These are phyloP conservation scores for Oryza brachyantha DNA, from an alignment of 176 grass and related monocot species.

Conservation along the genomic window DNA sequence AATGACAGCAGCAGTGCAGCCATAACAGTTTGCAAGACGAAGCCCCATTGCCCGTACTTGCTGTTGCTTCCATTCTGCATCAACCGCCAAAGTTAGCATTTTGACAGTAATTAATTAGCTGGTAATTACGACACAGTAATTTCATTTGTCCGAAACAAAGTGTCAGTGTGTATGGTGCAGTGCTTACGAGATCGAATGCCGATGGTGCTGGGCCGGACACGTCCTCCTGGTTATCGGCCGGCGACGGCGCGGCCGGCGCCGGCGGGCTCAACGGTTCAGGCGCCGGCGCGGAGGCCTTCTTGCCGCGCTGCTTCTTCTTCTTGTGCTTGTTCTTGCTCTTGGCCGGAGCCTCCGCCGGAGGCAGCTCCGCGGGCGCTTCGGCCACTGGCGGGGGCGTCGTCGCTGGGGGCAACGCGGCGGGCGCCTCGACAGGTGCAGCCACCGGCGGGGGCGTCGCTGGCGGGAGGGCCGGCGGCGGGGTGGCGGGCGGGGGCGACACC, in stretches of 20 bases:
- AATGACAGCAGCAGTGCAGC: slow-evolving; percentile 36
- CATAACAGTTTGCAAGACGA: slow-evolving; percentile 30
- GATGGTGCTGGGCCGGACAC: slow-evolving; percentile 56
- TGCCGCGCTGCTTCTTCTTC: slow-evolving; percentile 54
- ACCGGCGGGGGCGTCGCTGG: slow-evolving; percentile 9
- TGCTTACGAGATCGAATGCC: slow-evolving; percentile 60
- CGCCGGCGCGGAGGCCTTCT: slow-evolving; percentile 60
- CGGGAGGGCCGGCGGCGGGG: slow-evolving; percentile 15
- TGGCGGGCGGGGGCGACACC: neutral
- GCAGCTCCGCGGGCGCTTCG: slow-evolving; percentile 33
- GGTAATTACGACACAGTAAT: no score
- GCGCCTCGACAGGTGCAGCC: slow-evolving; percentile 11
- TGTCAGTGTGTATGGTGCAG: neutral
- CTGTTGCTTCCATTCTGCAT: slow-evolving; percentile 27
- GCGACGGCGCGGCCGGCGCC: slow-evolving; percentile 52
- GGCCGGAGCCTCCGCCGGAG: slow-evolving; percentile 52
- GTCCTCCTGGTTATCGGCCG: slow-evolving; percentile 43
- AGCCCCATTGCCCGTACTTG: neutral
- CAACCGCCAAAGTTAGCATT: neutral
- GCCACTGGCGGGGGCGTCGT: slow-evolving; percentile 36
- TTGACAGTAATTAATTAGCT: neutral
- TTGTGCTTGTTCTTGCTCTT: slow-evolving; percentile 71
- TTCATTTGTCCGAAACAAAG: neutral
- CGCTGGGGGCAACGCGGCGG: slow-evolving; percentile 23
- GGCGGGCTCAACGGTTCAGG: slow-evolving; percentile 67